Evolutionary conservation across 768 basidiomycete genomes (phyloP), one percentile per base, ranked within the genome.

Genomic region (Rhodotorula paludigena): DNA sequence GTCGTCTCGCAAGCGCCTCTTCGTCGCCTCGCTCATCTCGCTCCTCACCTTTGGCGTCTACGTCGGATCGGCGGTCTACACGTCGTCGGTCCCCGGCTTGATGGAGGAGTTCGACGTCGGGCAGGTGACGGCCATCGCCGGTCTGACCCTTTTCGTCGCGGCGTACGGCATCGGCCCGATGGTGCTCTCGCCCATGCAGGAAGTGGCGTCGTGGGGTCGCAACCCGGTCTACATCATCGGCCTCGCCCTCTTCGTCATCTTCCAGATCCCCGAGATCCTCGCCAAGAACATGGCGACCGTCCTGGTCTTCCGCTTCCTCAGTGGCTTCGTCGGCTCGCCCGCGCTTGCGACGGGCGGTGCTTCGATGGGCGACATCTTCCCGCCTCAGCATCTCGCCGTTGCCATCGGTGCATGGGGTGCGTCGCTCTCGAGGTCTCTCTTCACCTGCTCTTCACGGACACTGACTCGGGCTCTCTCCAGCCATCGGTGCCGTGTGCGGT

Each of bases 241-340:
- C 15, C 72, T 80, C 39, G 49, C 72, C 49, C 49, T 80, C 57
- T 81, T 78, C 64, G 74, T 77, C 58, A 62, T 77, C 35, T 71
- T 79, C 15, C 78, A 80, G 69, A 74, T 78, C 18, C 77, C 78
- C 5, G 76, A 47, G 36, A 30, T 68, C 63, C 58, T 68, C 48
- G 56, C 55, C 9, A 54, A 45, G 28, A 51, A 60, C 48, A 36
- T 63, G 30, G 62, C 28, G 11, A 76, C 76, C 14, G 68, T 81
- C 53, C 73, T 76, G 36, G 76, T 76, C 49, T 72, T 79, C 49
- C 74, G 76, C 33, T 78, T 79, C 70, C 57, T 78, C 25, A 75
- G 77, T 36, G 79, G 80, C 28, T 78, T 79, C 71, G 71, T 77
- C 35, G 78, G 79, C 5, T 75, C 73, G 18, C 79, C 79, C 2